Evolutionary conservation across 768 basidiomycete genomes (phyloP).

Genomic region (Russula griseocarnosa): DNA sequence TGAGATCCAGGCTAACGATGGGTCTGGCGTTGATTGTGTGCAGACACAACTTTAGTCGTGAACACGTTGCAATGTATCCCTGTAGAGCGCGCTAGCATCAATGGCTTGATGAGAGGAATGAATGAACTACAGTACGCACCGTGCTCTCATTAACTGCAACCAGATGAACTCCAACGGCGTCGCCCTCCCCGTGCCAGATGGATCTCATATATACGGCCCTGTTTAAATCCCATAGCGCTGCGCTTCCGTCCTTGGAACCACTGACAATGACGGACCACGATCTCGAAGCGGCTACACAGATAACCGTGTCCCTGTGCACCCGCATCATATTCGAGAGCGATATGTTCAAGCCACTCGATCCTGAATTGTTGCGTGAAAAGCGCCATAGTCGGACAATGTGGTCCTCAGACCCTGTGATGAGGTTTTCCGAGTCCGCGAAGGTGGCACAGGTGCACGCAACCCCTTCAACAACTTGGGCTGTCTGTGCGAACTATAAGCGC

Average conservation of each 20-base stretch:
- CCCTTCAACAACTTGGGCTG: constrained; percentile 74
- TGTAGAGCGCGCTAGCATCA: constrained; percentile 33
- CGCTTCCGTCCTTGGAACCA: constrained; percentile 82
- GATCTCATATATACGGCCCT: constrained; percentile 74
- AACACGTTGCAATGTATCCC: constrained; percentile 89
- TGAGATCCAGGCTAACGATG: constrained; percentile 67
- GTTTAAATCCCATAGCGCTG: constrained; percentile 88
- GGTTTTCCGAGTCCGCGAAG: constrained; percentile 67
- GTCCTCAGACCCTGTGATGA: constrained; percentile 79
- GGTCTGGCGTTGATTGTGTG: constrained; percentile 85
- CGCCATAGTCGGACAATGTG: constrained; percentile 84
- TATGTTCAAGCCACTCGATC: constrained; percentile 29
- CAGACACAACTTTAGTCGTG: constrained; percentile 60
- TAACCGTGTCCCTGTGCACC: constrained; percentile 66
- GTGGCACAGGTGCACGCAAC: constrained; percentile 67
- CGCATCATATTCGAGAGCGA: constrained; percentile 71
- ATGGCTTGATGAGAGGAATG: constrained; percentile 12
- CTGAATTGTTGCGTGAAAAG: constrained; percentile 36
- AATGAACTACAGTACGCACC: constrained; percentile 43
- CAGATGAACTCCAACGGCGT: constrained; percentile 49
- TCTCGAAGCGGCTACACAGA: constrained; percentile 66
- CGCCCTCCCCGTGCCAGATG: constrained; percentile 57
- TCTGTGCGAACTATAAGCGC: constrained; percentile 38
- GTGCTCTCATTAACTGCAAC: constrained; percentile 84
- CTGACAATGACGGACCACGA: constrained; percentile 82